A percentile compares a stretch with the other conserved stretches of the same genome.
phyloP scores from a whole-genome alignment of 2,329 filamentous ascomycete species.

The Magnaporthiopsis incrustans region DNA sequence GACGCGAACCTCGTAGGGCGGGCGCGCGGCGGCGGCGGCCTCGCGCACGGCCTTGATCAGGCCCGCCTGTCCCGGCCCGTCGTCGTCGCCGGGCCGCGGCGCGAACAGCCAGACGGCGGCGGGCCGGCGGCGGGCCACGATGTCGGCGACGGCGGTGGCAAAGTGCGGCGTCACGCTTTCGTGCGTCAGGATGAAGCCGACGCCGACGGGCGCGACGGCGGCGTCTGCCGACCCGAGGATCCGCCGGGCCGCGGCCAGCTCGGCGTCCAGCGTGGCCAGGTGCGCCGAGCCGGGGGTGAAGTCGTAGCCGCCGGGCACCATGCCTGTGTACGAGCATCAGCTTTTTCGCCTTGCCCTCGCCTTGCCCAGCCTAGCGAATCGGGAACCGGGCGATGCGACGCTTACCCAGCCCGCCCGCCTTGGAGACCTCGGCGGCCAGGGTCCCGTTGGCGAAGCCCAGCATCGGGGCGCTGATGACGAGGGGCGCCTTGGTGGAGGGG shows the following conservation, averaged over 20 bases:
- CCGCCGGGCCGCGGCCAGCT: constrained; percentile 21
- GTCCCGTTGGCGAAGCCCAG: constrained; percentile 26
- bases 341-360: too few species aligned
- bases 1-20: neutral
- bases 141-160: constrained; percentile 30
- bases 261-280: constrained; percentile 21
- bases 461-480: constrained; percentile 35
- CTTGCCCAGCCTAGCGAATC: neutral
- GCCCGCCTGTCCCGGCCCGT: constrained; percentile 24
- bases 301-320: constrained; percentile 24
- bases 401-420: constrained; percentile 32
- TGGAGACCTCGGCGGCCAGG: constrained; percentile 30
- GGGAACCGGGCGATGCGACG: constrained; percentile 4
- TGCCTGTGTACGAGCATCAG: constrained; percentile 16
- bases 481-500: constrained; percentile 26
- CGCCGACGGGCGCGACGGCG: constrained; percentile 40
- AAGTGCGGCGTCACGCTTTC: constrained; percentile 29
- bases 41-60: constrained; percentile 29
- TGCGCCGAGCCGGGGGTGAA: constrained; percentile 22
- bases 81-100: constrained; percentile 32
- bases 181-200: constrained; percentile 55
- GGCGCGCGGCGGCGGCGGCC: constrained; percentile 30
- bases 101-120: constrained; percentile 62
- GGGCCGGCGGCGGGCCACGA: constrained; percentile 45
- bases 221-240: constrained; percentile 17